Conservation (phyloP, 106 monocot species). For the Dendrobium nobile region DNA sequence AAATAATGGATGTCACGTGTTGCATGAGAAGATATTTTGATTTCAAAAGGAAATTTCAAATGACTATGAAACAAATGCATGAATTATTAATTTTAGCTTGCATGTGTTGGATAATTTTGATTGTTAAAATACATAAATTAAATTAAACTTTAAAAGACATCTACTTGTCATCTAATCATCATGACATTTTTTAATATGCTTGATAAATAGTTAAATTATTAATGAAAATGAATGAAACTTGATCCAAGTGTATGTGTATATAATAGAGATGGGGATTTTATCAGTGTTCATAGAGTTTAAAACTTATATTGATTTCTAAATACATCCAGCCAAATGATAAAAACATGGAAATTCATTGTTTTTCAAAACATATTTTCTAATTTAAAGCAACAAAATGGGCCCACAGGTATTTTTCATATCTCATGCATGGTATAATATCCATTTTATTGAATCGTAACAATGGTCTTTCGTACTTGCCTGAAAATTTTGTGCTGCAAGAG, state of each 20-base stretch:
- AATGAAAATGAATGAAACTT: not conserved
- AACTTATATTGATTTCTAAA: not conserved
- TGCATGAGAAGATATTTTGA: not conserved
- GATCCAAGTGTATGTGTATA: not conserved
- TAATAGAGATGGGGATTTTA: no score
- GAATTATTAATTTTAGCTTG: not conserved
- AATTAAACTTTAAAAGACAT: not conserved
- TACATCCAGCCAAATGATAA: not conserved
- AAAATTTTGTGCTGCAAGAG: constrained; percentile 27
- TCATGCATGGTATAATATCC: not conserved
- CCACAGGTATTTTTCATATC: not conserved
- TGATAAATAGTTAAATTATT: not conserved
- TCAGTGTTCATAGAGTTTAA: not conserved
- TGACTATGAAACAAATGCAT: not conserved
- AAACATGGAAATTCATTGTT: not conserved
- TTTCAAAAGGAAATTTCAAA: not conserved
- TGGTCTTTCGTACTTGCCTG: constrained; percentile 11
- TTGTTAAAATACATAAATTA: not conserved
- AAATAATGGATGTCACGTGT: not conserved
- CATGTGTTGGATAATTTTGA: not conserved
- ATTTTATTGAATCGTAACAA: not conserved
- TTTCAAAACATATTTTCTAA: not conserved
- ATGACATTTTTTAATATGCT: not conserved
- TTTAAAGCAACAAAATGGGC: not conserved
- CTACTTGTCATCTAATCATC: not conserved